Evolutionary conservation across 495 filamentous ascomycete genomes (phyloP), one percentile per base, ranked within the genome.

Genomic region (Bryoglossum gracile): DNA sequence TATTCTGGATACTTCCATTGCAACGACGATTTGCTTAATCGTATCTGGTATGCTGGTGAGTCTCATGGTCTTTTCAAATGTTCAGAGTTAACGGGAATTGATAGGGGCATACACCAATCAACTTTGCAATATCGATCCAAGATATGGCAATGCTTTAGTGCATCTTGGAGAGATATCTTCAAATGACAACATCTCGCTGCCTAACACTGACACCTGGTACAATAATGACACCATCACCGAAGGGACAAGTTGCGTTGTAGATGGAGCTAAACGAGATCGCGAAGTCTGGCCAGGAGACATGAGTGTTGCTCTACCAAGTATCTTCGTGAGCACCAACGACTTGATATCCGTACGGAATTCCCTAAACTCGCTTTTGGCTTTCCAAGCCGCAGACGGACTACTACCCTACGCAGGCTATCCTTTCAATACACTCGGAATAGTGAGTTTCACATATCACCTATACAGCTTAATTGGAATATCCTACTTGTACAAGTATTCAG

Each of bases 1-100:
- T 80, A 82, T 38, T 71, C 73, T 45, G 79, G 79, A 5, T 82
- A 80, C 45, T 82, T 81, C 48, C 69, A 80, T 50, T 74, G 66
- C 51, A 70, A 65, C 49, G 76, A 81, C 55, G 68, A 78, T 21
- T 56, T 75, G 22, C 65, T 83, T 36, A 80, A 82, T 48, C 64
- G 66, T 18, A 71, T 81, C 24, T 82, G 76, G 75, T 82, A 82
- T 62, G 73, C 73, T 19, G 75, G 48, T 32, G 11, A 34, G 36
- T 50, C 2, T 40, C 14, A 48, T 19, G 16, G 16, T 39, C 2
- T n/a, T n/a, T n/a, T n/a, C n/a, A n/a, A n/a, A n/a, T n/a, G n/a
- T n/a, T n/a, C n/a, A n/a, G n/a, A n/a, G n/a, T n/a, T n/a, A n/a
- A n/a, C n/a, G n/a, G n/a, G n/a, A n/a, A n/a, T n/a, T 9, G 8